phyloP scores from a whole-genome alignment of 202 grass and related monocot species.

The Setaria viridis region DNA sequence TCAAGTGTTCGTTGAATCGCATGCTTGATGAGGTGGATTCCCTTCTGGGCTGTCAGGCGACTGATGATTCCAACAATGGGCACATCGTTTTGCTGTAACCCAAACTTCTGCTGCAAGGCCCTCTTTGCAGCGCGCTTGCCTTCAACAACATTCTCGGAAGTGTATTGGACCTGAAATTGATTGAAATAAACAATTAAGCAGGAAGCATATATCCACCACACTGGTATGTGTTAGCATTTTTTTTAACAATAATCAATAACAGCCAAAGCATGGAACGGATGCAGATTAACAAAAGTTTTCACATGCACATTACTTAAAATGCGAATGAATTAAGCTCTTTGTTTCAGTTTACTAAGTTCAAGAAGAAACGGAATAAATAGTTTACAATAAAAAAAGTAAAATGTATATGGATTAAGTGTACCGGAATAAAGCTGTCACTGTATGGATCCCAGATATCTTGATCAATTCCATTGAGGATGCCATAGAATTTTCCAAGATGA shows the following conservation, averaged over 20 bases:
- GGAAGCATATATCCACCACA: neutral
- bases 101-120: conserved; percentile 88
- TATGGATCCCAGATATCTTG: conserved; percentile 95
- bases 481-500: conserved; percentile 82
- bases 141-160: conserved; percentile 71
- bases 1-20: conserved; percentile 67
- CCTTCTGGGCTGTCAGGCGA: conserved; percentile 90
- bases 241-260: neutral
- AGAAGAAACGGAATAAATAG: neutral
- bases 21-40: conserved; percentile 96
- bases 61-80: conserved; percentile 81
- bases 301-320: conserved; percentile 13
- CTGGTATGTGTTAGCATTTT: neutral
- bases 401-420: conserved; percentile 44
- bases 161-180: conserved; percentile 74
- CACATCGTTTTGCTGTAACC: conserved; percentile 71
- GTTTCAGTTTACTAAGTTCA: conserved; percentile 29
- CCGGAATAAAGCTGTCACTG: conserved; percentile 76
- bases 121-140: conserved; percentile 87
- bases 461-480: conserved; percentile 95
- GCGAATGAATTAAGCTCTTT: neutral
- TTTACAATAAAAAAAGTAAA: conserved; percentile 11
- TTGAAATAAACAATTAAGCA: conserved; percentile 12
- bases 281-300: conserved; percentile 4
- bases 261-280: neutral